Evolutionary conservation across 768 basidiomycete genomes (phyloP), one percentile per base, ranked within the genome.

Genomic region (Nidularia pulvinata): DNA sequence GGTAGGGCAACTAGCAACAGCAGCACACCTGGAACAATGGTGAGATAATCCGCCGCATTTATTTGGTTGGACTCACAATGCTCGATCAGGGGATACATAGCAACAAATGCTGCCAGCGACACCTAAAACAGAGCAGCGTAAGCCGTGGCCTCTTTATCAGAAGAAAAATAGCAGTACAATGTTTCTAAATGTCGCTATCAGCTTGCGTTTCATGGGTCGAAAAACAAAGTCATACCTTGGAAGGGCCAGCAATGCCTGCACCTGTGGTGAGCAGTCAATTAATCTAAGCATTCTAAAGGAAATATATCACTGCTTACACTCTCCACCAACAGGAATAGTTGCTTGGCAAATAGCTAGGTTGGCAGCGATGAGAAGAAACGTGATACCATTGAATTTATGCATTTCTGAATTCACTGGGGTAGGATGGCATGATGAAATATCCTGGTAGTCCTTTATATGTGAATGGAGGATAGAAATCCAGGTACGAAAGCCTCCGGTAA

Each of bases 71-170:
- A 49, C 57, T 48, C 48, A 62, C 64, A 60, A 35, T 19, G 55
- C 46, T 25, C 30, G 44, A 37, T 65, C 61, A 9, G 55, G 52
- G 30, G 46, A 32, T 19, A 59, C 57, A 22, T 44, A 33, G 52
- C 61, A 62, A 49, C 63, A 64, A 30, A 37, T 43, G 43, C 57
- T 57, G 10, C 59, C 61, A 14, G 51, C 34, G 36, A 47, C 54
- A 37, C 61, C 61, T 60, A 33, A 14, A 33, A 30, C 42, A 42
- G 19, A 19, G 19, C 19, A 19, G 19, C 19, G 19, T 19, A 19
- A 19, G 19, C 19, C 19, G 19, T 19, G 19, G 19, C 19, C 19
- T 19, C 19, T 19, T 19, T 19, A 19, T 19, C 19, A 19, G 19
- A 19, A 19, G 19, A 19, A 19, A 19, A 19, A 19, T 19, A 19